A percentile compares a stretch with the other conserved stretches of the same genome.
Evolutionary conservation across 805 yeast species (phyloP).

Genomic region (Pichia scutulata): DNA sequence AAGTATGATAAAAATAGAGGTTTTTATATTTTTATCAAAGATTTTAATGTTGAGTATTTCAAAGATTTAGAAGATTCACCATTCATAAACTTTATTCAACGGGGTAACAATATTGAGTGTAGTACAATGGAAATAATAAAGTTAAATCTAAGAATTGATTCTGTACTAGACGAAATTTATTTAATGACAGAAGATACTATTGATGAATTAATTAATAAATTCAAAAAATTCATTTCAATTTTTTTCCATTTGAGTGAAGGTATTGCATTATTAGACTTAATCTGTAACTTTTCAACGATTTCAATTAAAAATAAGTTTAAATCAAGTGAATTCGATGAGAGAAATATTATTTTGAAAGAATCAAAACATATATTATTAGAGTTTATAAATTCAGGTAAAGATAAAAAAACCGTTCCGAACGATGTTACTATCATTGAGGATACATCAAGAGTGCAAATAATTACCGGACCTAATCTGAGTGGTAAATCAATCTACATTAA

Average conservation of each 20-base stretch:
- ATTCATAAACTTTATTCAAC: slow-evolving; percentile 28
- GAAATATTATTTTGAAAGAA: slow-evolving; percentile 21
- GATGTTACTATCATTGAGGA: slow-evolving; percentile 29
- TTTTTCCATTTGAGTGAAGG: slow-evolving; percentile 39
- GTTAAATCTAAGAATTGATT: slow-evolving; percentile 33
- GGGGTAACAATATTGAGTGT: slow-evolving; percentile 29
- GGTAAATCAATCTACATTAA: slow-evolving; percentile 54
- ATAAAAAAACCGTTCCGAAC: slow-evolving; percentile 18
- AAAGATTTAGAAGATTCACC: not conserved
- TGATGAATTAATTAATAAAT: slow-evolving; percentile 24
- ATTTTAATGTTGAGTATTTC: not conserved
- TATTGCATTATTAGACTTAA: slow-evolving; percentile 34
- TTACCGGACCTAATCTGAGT: slow-evolving; percentile 58
- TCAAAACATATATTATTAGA: slow-evolving; percentile 40
- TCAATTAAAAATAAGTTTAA: slow-evolving; percentile 10
- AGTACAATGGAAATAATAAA: slow-evolving; percentile 35
- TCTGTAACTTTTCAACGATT: slow-evolving; percentile 24
- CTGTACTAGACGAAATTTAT: slow-evolving; percentile 34
- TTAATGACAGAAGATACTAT: slow-evolving; percentile 35
- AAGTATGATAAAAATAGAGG: slow-evolving; percentile 32
- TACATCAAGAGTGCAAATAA: slow-evolving; percentile 36
- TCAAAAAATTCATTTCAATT: slow-evolving; percentile 26
- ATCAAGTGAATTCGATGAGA: slow-evolving; percentile 32
- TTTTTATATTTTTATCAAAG: slow-evolving; percentile 29
- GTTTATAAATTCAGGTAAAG: slow-evolving; percentile 19